phyloP scores from a whole-genome alignment of 2,329 filamentous ascomycete species.

The Orbilia quercus region DNA sequence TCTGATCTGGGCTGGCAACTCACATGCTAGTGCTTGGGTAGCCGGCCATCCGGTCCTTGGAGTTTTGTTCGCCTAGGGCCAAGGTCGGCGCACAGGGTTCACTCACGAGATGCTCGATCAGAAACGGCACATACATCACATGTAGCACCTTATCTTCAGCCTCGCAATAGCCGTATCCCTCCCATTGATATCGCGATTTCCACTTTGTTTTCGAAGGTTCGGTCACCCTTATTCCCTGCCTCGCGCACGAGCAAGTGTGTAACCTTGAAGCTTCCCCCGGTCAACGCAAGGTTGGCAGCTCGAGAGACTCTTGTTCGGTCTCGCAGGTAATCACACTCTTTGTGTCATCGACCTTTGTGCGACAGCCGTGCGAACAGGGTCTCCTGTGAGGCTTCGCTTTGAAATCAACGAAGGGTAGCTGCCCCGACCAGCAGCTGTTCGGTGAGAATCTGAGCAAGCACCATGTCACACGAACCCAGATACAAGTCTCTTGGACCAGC shows the following conservation, averaged over 20 bases:
- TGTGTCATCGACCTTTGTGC: slow-evolving; percentile 15
- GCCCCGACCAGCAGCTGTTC: background rate
- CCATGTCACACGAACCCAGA: slow-evolving; percentile 56
- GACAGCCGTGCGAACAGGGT: slow-evolving; percentile 4
- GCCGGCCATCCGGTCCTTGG: slow-evolving; percentile 18
- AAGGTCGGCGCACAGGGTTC: slow-evolving; percentile 47
- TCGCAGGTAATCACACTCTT: slow-evolving; percentile 21
- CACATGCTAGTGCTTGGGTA: slow-evolving; percentile 43
- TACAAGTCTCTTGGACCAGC: slow-evolving; percentile 35
- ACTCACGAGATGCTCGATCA: slow-evolving; percentile 56
- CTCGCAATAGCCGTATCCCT: slow-evolving; percentile 12
- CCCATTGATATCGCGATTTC: slow-evolving; percentile 19
- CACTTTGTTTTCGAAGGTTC: slow-evolving; percentile 22
- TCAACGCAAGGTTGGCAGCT: slow-evolving; percentile 38
- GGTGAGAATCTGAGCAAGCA: slow-evolving; percentile 41
- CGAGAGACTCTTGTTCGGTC: slow-evolving; percentile 18
- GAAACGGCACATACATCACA: slow-evolving; percentile 55
- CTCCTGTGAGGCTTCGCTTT: slow-evolving; percentile 26
- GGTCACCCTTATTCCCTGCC: slow-evolving; percentile 9
- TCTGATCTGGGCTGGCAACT: slow-evolving; percentile 11
- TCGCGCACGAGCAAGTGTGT: slow-evolving; percentile 46
- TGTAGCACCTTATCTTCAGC: slow-evolving; percentile 45
- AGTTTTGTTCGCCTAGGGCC: slow-evolving; percentile 42
- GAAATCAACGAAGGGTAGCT: slow-evolving; percentile 14
- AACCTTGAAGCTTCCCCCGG: slow-evolving; percentile 22